Base-by-base conservation (phyloP, 331 rosid species). In the Prunus yedoensis region DNA sequence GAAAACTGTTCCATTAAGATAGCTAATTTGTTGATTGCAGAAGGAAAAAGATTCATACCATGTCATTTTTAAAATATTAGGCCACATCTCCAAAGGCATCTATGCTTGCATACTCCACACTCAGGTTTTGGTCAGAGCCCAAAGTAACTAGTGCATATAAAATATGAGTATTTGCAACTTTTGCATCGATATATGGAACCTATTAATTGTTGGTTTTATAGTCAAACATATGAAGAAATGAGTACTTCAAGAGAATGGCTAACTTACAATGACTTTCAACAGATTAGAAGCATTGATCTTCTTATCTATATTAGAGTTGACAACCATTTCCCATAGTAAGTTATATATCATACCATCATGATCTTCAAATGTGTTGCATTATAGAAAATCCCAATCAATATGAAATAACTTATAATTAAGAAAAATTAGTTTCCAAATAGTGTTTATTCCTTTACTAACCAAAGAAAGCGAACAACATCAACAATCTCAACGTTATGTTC, bases 251-350 rank as follows among this genome's bases (percentile, higher is more conserved):
- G 70, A 47, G 59, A 78, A 73, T 54, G 67, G 43, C 70, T 45
- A 35, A 76, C 97, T 86, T 80, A 94, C 99, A 84, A 30, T 30
- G 32, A 30, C 4, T 94, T 87, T 90, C 81, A 94, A 86, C 78
- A 94, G 84, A 79, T 86, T 85, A 73, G 97, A 92, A 0, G 98
- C 98, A 68, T 84, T 86, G 83, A 87, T 82, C 87, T 94, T 94
- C 96, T 91, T 83, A 81, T 84, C 83, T 66, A 83, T 63, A 50
- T 88, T 86, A 46, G 97, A 83, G 88, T 91, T 88, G 73, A 94
- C 97, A 76, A 94, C 97, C 99, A 94, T 94, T 87, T 94, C 99
- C 99, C 97, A 94, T 51, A 92, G 89, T 75, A 94, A 89, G 74
- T 90, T 89, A 81, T 92, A 88, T 62, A 94, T 80, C 91, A 89